These are phyloP conservation scores for Monilinia fructicola DNA, from an alignment of 2,329 filamentous ascomycete genomes.

Conservation along the genomic window DNA sequence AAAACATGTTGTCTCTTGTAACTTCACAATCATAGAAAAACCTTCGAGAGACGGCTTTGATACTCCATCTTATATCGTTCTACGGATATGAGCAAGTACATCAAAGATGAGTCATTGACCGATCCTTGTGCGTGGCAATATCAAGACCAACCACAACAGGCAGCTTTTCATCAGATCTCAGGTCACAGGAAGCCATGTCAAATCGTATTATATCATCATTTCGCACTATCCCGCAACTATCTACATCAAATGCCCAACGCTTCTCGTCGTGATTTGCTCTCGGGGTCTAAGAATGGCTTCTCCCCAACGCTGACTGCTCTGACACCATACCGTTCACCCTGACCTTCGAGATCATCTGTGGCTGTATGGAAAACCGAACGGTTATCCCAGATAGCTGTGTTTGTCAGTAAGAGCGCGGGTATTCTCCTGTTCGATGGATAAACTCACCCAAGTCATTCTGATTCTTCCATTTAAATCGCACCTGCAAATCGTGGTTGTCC, in stretches of 20 bases:
- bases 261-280: conserved; percentile 47
- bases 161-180: not conserved
- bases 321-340: conserved; percentile 49
- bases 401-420: not conserved
- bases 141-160: not conserved
- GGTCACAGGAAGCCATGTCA: not conserved
- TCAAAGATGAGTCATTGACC: conserved; percentile 6
- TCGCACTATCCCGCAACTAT: not conserved
- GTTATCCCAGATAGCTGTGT: conserved; percentile 56
- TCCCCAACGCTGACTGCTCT: conserved; percentile 52
- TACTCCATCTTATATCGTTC: not conserved
- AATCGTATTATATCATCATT: not conserved
- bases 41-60: not conserved
- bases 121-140: not conserved
- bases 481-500: conserved; percentile 58
- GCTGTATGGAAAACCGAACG: conserved; percentile 54
- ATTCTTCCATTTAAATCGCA: conserved; percentile 44
- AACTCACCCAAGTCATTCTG: conserved; percentile 38
- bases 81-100: not conserved
- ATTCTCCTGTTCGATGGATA: not conserved
- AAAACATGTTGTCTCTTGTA: not conserved
- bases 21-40: not conserved
- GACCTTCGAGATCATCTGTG: conserved; percentile 52
- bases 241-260: conserved; percentile 36
- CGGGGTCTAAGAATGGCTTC: conserved; percentile 51